phyloP scores from a whole-genome alignment of 2,329 filamentous ascomycete species.

The Kalmusia sp. region DNA sequence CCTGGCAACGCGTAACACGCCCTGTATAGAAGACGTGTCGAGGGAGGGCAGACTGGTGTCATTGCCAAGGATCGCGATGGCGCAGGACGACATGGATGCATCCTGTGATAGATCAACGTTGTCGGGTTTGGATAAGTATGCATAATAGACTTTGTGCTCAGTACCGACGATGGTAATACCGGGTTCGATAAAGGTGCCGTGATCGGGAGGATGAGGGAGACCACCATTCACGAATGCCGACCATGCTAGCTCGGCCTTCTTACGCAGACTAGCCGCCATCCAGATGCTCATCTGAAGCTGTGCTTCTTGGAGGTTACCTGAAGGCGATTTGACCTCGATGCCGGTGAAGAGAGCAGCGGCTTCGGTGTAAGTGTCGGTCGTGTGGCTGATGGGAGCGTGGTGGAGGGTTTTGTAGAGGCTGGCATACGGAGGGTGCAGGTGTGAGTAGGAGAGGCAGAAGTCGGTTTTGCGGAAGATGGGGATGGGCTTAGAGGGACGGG shows the following conservation, averaged over 20 bases:
- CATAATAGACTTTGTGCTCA: constrained; percentile 14
- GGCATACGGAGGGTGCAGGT: constrained; percentile 14
- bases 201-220: constrained; percentile 1
- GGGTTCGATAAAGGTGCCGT: constrained; percentile 7
- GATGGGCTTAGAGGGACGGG: constrained; percentile 19
- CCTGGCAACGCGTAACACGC: too few species aligned
- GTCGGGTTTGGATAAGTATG: constrained; percentile 1
- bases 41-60: too few species aligned
- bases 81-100: too few species aligned
- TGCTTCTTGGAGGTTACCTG: not conserved
- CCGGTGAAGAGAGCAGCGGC: not conserved
- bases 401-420: constrained; percentile 16
- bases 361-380: constrained; percentile 19
- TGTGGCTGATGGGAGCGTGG: constrained; percentile 9
- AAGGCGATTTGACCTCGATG: not conserved
- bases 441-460: constrained; percentile 21
- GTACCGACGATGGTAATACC: constrained; percentile 6
- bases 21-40: too few species aligned
- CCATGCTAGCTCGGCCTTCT: constrained; percentile 2
- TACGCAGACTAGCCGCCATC: constrained; percentile 3
- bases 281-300: constrained; percentile 4
- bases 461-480: constrained; percentile 20
- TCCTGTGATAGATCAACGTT: too few species aligned
- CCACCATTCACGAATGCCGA: not conserved
- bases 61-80: too few species aligned